Conservation (phyloP, 2,329 filamentous ascomycete genomes). For the Aspergillus bombycis region DNA sequence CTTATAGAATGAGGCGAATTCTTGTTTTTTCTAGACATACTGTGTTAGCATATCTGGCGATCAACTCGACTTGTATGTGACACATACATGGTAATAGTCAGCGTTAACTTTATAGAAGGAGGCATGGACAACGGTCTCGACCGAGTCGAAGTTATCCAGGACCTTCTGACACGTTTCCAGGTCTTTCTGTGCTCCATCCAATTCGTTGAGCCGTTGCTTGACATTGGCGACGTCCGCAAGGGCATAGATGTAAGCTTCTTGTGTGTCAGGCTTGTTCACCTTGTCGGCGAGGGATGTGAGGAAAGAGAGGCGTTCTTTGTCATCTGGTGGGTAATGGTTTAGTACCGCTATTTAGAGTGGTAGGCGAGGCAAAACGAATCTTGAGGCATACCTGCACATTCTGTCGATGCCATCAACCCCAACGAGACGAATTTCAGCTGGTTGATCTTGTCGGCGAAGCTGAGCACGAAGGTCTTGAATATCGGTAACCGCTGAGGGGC, state of each 20-base stretch:
- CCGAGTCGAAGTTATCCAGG: constrained; percentile 88
- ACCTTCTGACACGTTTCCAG: constrained; percentile 85
- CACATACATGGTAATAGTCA: constrained; percentile 80
- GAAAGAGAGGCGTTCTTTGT: constrained; percentile 83
- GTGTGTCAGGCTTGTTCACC: constrained; percentile 88
- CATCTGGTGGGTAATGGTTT: constrained; percentile 60
- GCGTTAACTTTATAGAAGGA: constrained; percentile 95
- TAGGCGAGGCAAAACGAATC: background rate
- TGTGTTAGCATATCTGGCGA: constrained; percentile 11
- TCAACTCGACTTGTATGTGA: background rate
- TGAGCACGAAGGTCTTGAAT: constrained; percentile 93
- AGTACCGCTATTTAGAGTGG: background rate
- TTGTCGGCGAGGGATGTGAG: constrained; percentile 80
- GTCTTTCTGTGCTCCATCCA: constrained; percentile 82
- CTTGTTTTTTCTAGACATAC: constrained; percentile 67
- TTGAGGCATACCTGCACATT: constrained; percentile 58
- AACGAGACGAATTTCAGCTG: constrained; percentile 94
- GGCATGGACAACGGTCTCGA: constrained; percentile 93
- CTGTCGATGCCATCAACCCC: constrained; percentile 81
- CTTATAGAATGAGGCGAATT: constrained; percentile 96
- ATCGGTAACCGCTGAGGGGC: constrained; percentile 82
- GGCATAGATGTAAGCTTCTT: constrained; percentile 95
- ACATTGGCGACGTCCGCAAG: constrained; percentile 86
- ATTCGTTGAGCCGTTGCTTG: constrained; percentile 77
- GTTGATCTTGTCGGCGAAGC: constrained; percentile 98